Evolutionary conservation across 345 rosid species (phyloP).

Genomic region (Gossypium raimondii): DNA sequence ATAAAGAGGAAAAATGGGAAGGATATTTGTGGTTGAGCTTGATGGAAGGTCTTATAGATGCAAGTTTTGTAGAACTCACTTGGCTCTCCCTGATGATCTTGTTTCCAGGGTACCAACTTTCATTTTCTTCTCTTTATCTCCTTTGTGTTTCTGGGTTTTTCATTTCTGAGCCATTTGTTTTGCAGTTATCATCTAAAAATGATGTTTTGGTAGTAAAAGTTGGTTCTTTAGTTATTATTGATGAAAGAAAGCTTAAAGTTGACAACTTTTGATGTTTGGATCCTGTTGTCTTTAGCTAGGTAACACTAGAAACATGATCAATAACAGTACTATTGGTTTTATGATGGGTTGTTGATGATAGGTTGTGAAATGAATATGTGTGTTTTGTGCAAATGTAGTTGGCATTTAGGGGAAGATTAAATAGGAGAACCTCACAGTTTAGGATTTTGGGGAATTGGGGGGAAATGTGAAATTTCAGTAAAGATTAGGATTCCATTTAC

Average conservation of each 20-base stretch:
- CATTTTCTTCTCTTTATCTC: background rate
- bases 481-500: background rate
- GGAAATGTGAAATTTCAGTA: background rate
- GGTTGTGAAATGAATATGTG: background rate
- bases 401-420: background rate
- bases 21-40: constrained; percentile 80
- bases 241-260: background rate
- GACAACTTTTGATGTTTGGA: background rate
- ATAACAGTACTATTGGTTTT: background rate
- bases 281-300: background rate
- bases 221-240: background rate
- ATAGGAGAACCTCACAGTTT: background rate
- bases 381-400: background rate
- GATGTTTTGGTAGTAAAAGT: background rate
- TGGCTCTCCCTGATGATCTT: constrained; percentile 68
- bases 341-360: background rate
- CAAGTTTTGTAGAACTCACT: constrained; percentile 81
- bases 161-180: background rate
- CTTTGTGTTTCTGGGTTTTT: background rate
- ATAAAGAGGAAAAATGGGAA: constrained; percentile 48
- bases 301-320: background rate
- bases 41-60: constrained; percentile 90
- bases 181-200: background rate
- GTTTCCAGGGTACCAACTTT: constrained; percentile 48
- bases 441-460: constrained; percentile 2